Percentiles rank a stretch among this genome's conserved stretches.
phyloP scores from a whole-genome alignment of 768 basidiomycete species.

The Scleroderma bovista region DNA sequence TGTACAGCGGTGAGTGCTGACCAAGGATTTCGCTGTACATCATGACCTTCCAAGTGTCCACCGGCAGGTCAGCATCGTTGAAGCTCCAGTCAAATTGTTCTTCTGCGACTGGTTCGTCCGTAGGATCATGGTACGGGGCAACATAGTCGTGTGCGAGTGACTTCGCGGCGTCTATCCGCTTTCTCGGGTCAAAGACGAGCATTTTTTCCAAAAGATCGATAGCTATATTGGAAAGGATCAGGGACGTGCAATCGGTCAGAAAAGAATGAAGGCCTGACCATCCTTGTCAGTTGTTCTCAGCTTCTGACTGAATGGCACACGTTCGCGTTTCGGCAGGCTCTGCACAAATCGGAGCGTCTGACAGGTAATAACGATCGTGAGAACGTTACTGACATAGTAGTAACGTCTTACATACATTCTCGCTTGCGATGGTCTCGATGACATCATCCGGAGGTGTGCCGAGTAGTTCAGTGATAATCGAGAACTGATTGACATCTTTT shows the following conservation, averaged over 20 bases:
- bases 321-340: slow-evolving; percentile 91
- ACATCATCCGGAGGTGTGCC: slow-evolving; percentile 99
- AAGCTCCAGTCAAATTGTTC: slow-evolving; percentile 99
- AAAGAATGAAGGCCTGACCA: slow-evolving; percentile 42
- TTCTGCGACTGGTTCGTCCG: slow-evolving; percentile 89
- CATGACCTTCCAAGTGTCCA: slow-evolving; percentile 99
- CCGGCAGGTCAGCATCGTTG: slow-evolving; percentile 97
- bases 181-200: slow-evolving; percentile 97
- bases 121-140: slow-evolving; percentile 95
- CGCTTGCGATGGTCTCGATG: slow-evolving; percentile 96
- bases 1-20: slow-evolving; percentile 32
- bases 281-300: slow-evolving; percentile 82
- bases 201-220: slow-evolving; percentile 96
- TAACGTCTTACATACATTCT: slow-evolving; percentile 65
- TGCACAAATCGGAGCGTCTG: slow-evolving; percentile 99
- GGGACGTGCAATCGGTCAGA: slow-evolving; percentile 6
- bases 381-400: slow-evolving; percentile 1
- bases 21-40: slow-evolving; percentile 99
- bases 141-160: slow-evolving; percentile 93
- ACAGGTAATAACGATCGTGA: slow-evolving; percentile 6
- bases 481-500: slow-evolving; percentile 98
- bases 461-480: slow-evolving; percentile 96
- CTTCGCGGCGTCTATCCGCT: slow-evolving; percentile 90
- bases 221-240: slow-evolving; percentile 40
- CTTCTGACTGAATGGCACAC: slow-evolving; percentile 93